Base-by-base conservation (phyloP, 768 basidiomycete genomes). In the Rhizopogon vesiculosus region DNA sequence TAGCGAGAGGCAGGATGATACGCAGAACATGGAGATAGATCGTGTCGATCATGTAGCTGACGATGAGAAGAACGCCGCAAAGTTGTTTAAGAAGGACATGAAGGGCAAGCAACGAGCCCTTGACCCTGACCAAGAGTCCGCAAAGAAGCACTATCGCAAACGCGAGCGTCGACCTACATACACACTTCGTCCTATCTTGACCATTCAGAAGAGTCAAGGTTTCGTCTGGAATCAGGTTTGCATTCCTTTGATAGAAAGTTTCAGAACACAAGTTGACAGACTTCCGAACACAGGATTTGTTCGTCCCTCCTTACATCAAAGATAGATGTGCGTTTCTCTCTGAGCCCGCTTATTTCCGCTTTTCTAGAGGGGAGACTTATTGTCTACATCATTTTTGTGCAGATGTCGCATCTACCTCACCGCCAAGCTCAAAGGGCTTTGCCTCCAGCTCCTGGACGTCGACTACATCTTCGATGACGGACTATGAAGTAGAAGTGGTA, bases 201-300 rank as follows among this genome's bases (percentile, higher is more conserved):
- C 91, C 42, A 93, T 93, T 53, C 90, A 92, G 66, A 79, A 79
- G 66, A 91, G 89, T 62, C 89, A 93, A 69, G 91, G 91, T 12
- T 93, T 93, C 63, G 91, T 93, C 1, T 93, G 91, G 91, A 93
- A 93, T 64, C 91, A 92, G 79, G 90, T 89, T 51, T 46, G 84
- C 71, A n/a, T 51, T 18, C 22, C 16, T 42, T 41, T 50, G 4
- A 38, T 42, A 38, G 35, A 8, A n/a, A 22, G 12, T 54, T 51
- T 35, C 9, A 7, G 22, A 25, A 5, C 38, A 15, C 9, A 7
- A 51, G n/a, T 54, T 48, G 58, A 50, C 38, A 13, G 6, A 0
- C 9, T n/a, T 25, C 7, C 29, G 45, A 53, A 15, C 22, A n/a
- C 51, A 92, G 90, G 91, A 93, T 61, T 77, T 93, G 18, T 93